These are phyloP conservation scores for Angomonas ambiguus DNA, from an alignment of 208 protist species.

Conservation along the genomic window DNA sequence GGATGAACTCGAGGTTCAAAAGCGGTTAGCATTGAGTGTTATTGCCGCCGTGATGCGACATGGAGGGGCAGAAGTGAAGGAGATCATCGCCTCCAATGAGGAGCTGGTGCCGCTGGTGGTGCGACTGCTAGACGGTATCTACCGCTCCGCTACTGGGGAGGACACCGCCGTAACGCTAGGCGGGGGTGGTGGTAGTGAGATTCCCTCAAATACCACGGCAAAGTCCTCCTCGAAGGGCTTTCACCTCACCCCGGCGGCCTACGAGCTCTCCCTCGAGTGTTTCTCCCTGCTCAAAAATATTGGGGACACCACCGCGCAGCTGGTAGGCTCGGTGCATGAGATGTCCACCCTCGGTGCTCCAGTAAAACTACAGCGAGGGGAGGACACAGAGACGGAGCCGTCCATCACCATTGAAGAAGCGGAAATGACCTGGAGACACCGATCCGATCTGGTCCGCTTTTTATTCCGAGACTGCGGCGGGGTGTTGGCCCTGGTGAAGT, in stretches of 20 bases:
- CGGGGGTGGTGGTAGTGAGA: no score
- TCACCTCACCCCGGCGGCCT: constrained; percentile 8
- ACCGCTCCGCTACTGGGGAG: neutral
- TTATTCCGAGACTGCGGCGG: constrained; percentile 13
- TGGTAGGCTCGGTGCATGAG: constrained; percentile 15
- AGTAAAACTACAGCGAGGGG: neutral
- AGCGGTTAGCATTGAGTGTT: constrained; percentile 36
- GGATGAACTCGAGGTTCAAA: constrained; percentile 29
- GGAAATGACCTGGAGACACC: constrained; percentile 7
- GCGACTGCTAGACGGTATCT: constrained; percentile 6
- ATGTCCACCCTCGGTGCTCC: constrained; percentile 14
- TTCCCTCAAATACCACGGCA: no score
- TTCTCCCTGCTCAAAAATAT: constrained; percentile 17
- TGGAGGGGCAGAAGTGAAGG: constrained; percentile 15
- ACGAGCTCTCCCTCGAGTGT: constrained; percentile 15
- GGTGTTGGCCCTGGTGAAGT: constrained; percentile 21
- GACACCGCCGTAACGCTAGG: neutral
- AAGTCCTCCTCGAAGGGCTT: constrained; percentile 4
- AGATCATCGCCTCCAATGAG: neutral
- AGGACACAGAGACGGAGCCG: neutral
- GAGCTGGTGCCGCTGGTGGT: constrained; percentile 10
- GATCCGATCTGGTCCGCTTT: constrained; percentile 1
- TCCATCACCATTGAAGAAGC: neutral
- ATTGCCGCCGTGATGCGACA: constrained; percentile 29
- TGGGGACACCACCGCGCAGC: constrained; percentile 11